Evolutionary conservation across 768 basidiomycete genomes (phyloP), one percentile per base, ranked within the genome.

Genomic region (Kwoniella botswanensis): DNA sequence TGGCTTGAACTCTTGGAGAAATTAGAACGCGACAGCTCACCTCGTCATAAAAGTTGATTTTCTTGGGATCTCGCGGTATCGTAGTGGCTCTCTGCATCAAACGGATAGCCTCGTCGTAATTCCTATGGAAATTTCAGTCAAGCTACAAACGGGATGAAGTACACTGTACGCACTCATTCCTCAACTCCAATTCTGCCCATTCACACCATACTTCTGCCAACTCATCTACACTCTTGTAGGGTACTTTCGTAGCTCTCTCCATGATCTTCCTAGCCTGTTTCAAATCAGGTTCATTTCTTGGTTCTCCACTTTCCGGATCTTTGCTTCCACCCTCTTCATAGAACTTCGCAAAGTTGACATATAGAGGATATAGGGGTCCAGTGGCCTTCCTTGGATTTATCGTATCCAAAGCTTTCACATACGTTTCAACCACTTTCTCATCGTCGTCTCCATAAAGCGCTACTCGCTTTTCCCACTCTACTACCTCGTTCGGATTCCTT

Each of bases 121-220:
- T 97, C 74, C 95, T 98, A 79, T 24, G n/a, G 35, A n/a, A 41
- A 55, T 43, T 11, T 68, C 35, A 61, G 55, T 4, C 11, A n/a
- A n/a, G 44, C 10, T 18, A 24, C 21, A 66, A 66, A 29, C 71
- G 67, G 63, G 29, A 59, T 46, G 2, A 22, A 24, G 24, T 29
- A 62, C 7, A 52, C 6, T 50, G 13, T 44, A 87, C 93, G 77
- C 85, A 95, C 95, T 96, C 95, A 61, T 94, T 91, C 54, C 96
- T 89, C 61, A 98, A 87, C 82, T 99, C 97, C 91, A 98, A 90
- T 84, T 99, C 97, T 7, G 97, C 90, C 96, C 97, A 98, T 85
- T 98, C 97, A 78, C 95, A 98, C 97, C 97, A 99, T 15, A 98
- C 88, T 82, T 98, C 97, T 0, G 97, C 97, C 24, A 99, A 87